Conservation (phyloP, 768 basidiomycete species). For the Naganishia kalamii region DNA sequence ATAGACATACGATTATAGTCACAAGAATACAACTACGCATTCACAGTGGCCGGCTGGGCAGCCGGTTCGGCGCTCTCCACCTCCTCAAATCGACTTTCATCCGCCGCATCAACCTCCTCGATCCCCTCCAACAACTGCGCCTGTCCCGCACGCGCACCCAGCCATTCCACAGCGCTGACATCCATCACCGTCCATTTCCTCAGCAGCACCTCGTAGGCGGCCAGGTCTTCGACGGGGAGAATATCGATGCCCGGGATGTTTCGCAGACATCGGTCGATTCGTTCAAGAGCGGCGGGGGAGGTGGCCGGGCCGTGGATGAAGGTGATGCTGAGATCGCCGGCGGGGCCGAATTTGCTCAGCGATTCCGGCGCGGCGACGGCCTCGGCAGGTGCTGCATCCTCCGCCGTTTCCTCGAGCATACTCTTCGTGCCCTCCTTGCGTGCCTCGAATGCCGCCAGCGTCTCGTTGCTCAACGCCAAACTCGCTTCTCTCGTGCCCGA, state of each 20-base stretch:
- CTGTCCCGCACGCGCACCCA: conserved; percentile 42
- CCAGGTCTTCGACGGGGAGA: conserved; percentile 53
- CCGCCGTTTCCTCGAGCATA: conserved; percentile 13
- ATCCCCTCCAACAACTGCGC: conserved; percentile 59
- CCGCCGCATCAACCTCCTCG: conserved; percentile 26
- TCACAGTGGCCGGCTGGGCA: no score
- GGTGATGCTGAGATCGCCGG: conserved; percentile 36
- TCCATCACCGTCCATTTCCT: conserved; percentile 80
- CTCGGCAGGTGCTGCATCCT: conserved; percentile 59
- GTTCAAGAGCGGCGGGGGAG: conserved; percentile 43
- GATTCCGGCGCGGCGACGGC: conserved; percentile 46
- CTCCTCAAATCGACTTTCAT: not conserved
- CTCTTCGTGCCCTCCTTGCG: not conserved
- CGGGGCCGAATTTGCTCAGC: conserved; percentile 28
- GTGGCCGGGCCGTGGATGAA: conserved; percentile 35
- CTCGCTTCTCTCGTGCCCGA: conserved; percentile 52
- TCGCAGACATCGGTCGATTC: conserved; percentile 53
- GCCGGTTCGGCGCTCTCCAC: not conserved
- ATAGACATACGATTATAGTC: no score
- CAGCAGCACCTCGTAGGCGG: conserved; percentile 77
- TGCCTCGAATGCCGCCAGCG: not conserved
- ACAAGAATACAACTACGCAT: no score
- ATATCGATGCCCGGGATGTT: conserved; percentile 69
- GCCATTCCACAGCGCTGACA: conserved; percentile 68
- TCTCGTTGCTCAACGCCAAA: conserved; percentile 60